phyloP scores from a whole-genome alignment of 495 filamentous ascomycete species.

The Halenospora varia region DNA sequence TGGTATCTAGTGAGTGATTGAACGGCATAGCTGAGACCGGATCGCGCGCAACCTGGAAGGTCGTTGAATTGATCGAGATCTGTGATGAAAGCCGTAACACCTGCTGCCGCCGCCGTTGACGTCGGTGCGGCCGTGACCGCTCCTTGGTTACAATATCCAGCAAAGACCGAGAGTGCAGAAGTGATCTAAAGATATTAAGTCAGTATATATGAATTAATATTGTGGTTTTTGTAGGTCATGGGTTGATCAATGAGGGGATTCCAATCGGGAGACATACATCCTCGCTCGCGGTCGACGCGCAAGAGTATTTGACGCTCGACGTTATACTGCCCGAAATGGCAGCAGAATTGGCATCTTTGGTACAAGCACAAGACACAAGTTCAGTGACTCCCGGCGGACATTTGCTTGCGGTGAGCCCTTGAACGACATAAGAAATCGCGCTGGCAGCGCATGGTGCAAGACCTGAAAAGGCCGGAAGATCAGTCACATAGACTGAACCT shows the following conservation, averaged over 20 bases:
- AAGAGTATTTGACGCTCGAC: not conserved
- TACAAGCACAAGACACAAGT: constrained; percentile 45
- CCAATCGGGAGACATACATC: not conserved
- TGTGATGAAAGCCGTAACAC: constrained; percentile 41
- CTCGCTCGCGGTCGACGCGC: not conserved
- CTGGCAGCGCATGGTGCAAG: constrained; percentile 40
- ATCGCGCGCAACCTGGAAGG: constrained; percentile 38
- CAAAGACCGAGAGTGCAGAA: constrained; percentile 36
- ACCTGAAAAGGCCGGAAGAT: constrained; percentile 2
- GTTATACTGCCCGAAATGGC: constrained; percentile 30
- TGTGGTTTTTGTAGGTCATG: constrained; percentile 38
- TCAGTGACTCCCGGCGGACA: constrained; percentile 37
- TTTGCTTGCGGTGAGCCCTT: constrained; percentile 32
- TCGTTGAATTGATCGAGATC: no score
- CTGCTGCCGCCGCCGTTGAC: constrained; percentile 31
- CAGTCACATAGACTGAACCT: constrained; percentile 7
- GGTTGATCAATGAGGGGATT: constrained; percentile 29
- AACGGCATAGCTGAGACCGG: constrained; percentile 36
- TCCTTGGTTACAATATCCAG: constrained; percentile 43
- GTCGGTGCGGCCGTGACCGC: constrained; percentile 25
- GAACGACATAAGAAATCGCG: constrained; percentile 37
- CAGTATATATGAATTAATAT: constrained; percentile 1
- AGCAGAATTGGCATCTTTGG: constrained; percentile 41
- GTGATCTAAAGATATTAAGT: constrained; percentile 38
- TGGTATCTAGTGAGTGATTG: constrained; percentile 29